These are phyloP conservation scores for Fusarium aywerte DNA, from an alignment of 2,329 filamentous ascomycete species.

Conservation along the genomic window DNA sequence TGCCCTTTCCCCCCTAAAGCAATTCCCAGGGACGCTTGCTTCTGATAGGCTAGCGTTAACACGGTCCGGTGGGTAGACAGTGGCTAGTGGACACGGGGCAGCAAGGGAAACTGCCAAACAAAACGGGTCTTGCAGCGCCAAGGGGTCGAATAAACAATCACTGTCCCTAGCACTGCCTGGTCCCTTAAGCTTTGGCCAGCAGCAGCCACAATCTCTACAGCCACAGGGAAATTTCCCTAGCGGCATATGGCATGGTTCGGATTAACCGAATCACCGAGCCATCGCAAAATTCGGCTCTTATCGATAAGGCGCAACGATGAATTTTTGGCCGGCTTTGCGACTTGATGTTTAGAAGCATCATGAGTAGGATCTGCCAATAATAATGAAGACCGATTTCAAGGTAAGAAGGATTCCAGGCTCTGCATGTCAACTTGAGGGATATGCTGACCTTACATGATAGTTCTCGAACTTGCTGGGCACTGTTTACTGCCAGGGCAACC, in stretches of 20 bases:
- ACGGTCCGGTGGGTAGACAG: slow-evolving; percentile 43
- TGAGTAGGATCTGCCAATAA: slow-evolving; percentile 60
- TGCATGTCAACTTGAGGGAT: no score
- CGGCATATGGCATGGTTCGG: slow-evolving; percentile 33
- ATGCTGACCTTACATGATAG: slow-evolving; percentile 57
- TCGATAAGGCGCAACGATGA: slow-evolving; percentile 52
- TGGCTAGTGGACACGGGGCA: slow-evolving; percentile 47
- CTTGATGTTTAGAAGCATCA: slow-evolving; percentile 45
- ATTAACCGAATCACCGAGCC: slow-evolving; percentile 51
- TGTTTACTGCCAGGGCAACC: slow-evolving; percentile 97
- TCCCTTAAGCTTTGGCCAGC: slow-evolving; percentile 37
- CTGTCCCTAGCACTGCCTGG: slow-evolving; percentile 16
- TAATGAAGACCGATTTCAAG: slow-evolving; percentile 99
- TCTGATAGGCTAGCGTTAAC: slow-evolving; percentile 48
- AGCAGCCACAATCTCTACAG: slow-evolving; percentile 34
- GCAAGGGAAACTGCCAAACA: slow-evolving; percentile 43
- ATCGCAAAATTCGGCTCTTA: slow-evolving; percentile 47
- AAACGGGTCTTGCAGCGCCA: slow-evolving; percentile 30
- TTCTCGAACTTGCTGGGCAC: slow-evolving; percentile 99
- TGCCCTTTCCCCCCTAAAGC: slow-evolving; percentile 46
- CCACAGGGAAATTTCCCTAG: slow-evolving; percentile 37
- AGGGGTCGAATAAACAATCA: slow-evolving; percentile 33
- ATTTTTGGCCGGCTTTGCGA: slow-evolving; percentile 48
- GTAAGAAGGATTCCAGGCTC: slow-evolving; percentile 59
- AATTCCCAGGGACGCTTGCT: slow-evolving; percentile 43